Evolutionary conservation across 108 stramenopile genomes (phyloP).

Genomic region (Pelagomonas calceolata): DNA sequence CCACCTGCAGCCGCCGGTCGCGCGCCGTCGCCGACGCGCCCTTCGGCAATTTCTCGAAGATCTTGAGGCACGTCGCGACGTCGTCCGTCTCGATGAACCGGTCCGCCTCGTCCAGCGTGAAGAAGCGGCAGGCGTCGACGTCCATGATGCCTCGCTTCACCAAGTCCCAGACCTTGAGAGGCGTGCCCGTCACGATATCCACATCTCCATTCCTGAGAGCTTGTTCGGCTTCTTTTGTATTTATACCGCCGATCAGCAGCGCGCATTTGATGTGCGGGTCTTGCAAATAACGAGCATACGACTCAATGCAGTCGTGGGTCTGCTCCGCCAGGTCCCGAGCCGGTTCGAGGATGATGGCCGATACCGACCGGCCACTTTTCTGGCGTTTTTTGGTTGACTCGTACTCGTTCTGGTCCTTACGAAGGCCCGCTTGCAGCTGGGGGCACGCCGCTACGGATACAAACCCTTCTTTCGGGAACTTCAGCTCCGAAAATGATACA

Average conservation of each 20-base stretch:
- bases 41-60: constrained; percentile 26
- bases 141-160: constrained; percentile 26
- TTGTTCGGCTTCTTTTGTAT: neutral
- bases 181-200: constrained; percentile 38
- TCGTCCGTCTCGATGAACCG: constrained; percentile 22
- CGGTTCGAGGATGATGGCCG: constrained; percentile 44
- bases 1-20: constrained; percentile 35
- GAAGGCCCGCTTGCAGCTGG: constrained; percentile 3
- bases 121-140: constrained; percentile 17
- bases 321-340: constrained; percentile 49
- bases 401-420: too few species aligned
- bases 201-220: constrained; percentile 9
- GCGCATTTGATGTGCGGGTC: constrained; percentile 19
- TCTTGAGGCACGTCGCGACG: constrained; percentile 12
- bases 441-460: neutral
- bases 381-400: neutral
- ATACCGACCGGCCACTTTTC: constrained; percentile 13
- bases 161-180: constrained; percentile 27
- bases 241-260: constrained; percentile 33
- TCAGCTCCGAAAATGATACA: constrained; percentile 14
- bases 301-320: constrained; percentile 26
- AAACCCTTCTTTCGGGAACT: constrained; percentile 1
- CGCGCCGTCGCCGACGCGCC: constrained; percentile 10
- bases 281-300: constrained; percentile 8
- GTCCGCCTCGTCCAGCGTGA: constrained; percentile 36